Base-by-base conservation (phyloP, 768 basidiomycete species). In the Tulasnella sp. region DNA sequence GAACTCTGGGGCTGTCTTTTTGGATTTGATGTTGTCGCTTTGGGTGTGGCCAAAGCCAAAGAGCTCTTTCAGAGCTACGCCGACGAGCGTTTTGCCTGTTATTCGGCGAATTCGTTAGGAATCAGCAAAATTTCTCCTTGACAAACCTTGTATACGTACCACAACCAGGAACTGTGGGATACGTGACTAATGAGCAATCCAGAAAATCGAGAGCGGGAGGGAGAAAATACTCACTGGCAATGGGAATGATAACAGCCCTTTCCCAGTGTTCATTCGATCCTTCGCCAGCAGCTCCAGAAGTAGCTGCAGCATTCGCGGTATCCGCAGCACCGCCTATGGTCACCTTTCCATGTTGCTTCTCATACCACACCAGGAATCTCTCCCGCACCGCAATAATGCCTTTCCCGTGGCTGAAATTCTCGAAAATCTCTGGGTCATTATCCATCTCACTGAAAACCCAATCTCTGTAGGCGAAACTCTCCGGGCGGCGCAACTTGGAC, bases 41-140 rank as follows among this genome's bases (percentile, higher is more conserved):
- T 99, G 98, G 0, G 93, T 95, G 83, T 99, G 98, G 0, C 88
- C 95, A 79, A 95, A 97, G 0, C 88, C 89, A 81, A 96, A 98
- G 3, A 99, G 87, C 75, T 91, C 87, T 2, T 87, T 80, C 23
- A 99, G 88, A 0, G 94, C 95, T 23, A 98, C 86, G 0, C 93
- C 87, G 16, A 99, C 87, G 0, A 93, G 85, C 0, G 96, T 99
- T 86, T 98, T 99, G 39, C 96, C 95, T 95, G 81, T 26, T 35
- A 23, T 23, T 70, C 57, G n/a, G 57, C 20, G 32, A 77, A 51
- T 3, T 32, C 4, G 29, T 78, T 40, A 16, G 39, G 32, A 78
- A 57, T 46, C 23, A 37, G n/a, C 3, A 15, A 5, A 80, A 61
- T 51, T 37, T 37, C 37, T 39, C 46, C 9, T 10, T 26, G 0